Evolutionary conservation across 352 stramenopile genomes (phyloP).

Genomic region (Elongisporangium senticosum): DNA sequence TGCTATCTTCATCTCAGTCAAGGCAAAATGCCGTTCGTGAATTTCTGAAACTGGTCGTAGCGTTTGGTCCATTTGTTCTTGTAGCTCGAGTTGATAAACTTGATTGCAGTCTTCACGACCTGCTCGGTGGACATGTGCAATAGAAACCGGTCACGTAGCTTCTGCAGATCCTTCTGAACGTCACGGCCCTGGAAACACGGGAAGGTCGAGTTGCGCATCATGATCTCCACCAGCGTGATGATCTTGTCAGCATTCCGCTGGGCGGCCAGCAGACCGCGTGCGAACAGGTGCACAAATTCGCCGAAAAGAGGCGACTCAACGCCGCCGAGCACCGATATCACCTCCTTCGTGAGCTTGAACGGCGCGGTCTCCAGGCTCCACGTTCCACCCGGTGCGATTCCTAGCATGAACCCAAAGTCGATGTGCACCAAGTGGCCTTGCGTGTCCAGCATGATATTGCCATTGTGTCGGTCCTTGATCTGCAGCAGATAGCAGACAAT

Average conservation of each 20-base stretch:
- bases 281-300: conserved; percentile 67
- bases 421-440: conserved; percentile 93
- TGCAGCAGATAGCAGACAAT: conserved; percentile 86
- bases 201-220: conserved; percentile 81
- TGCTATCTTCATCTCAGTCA: conserved; percentile 12
- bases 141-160: conserved; percentile 63
- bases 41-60: conserved; percentile 94
- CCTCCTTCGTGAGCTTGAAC: conserved; percentile 96
- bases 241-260: conserved; percentile 61
- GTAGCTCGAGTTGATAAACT: conserved; percentile 90
- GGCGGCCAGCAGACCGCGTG: conserved; percentile 40
- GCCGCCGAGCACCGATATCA: conserved; percentile 89
- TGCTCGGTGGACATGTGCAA: conserved; percentile 50
- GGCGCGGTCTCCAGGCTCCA: conserved; percentile 91
- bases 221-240: conserved; percentile 69
- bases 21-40: conserved; percentile 84
- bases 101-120: conserved; percentile 69
- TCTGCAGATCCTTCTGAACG: conserved; percentile 82
- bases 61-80: conserved; percentile 90
- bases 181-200: conserved; percentile 79
- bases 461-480: conserved; percentile 96
- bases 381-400: conserved; percentile 90
- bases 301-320: conserved; percentile 49
- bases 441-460: conserved; percentile 93
- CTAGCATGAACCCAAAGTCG: conserved; percentile 96